Base-by-base conservation (phyloP, 345 rosid species). In the Capsella bursapastoris region DNA sequence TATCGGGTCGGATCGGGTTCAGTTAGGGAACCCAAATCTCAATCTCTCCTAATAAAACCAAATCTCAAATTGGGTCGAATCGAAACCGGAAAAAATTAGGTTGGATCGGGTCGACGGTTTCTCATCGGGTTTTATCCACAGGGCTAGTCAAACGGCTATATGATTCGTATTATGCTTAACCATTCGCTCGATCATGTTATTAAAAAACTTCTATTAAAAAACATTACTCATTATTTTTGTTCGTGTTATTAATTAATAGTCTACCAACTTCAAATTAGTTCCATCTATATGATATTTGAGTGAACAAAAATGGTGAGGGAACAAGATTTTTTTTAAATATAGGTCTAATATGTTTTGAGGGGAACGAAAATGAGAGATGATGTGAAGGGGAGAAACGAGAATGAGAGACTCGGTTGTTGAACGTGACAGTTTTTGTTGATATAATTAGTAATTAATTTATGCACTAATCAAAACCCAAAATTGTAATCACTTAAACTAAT, bases 401-500 rank as follows among this genome's bases (percentile, higher is more conserved):
- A 47, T 8, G 6, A 37, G 58, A 25, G 67, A 74, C 67, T 57
- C 27, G 53, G 67, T 38, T 58, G 45, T 47, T 66, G 72, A 74
- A 66, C 27, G 34, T 66, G 78, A 56, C 66, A 64, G 52, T 65
- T 66, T 35, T 48, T 65, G 60, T 49, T 44, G 64, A 32, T 53
- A 63, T 22, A 22, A 22, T 55, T 37, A n/a, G 41, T 57, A 37
- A 8, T 27, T 44, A 59, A 9, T 18, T 48, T 35, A 49, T 22
- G n/a, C 56, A 58, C n/a, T 18, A 32, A 70, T 59, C 27, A 25
- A 48, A 58, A 31, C 14, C 14, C 4, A 15, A 44, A 34, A 34
- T 1, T 34, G 7, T 22, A 34, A 35, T 18, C 57, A 15, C 13
- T 8, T 34, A 64, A 49, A 49, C 34, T 14, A 71, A 71, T 64